Evolutionary conservation across 164 flowering plant species (phyloP).

Genomic region (Brasenia schreberi): DNA sequence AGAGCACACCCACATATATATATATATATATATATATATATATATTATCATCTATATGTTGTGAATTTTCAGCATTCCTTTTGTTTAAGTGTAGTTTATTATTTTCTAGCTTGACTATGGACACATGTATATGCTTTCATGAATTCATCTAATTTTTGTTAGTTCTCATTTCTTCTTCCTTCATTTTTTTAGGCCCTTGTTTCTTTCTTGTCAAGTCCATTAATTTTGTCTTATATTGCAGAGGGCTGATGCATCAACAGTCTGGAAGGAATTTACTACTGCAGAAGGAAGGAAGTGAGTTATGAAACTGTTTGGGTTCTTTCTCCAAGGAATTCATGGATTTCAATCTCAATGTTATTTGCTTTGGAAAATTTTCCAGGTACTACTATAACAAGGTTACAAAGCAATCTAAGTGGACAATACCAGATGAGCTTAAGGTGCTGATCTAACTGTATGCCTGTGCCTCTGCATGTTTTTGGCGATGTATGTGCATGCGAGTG

Average conservation of each 20-base stretch:
- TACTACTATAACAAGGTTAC: conserved; percentile 86
- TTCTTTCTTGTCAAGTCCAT: not conserved
- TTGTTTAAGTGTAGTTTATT: no score
- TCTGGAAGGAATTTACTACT: conserved; percentile 90
- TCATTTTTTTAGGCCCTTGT: no score
- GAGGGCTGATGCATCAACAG: conserved; percentile 98
- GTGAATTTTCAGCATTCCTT: no score
- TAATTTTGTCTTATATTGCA: conserved; percentile 18
- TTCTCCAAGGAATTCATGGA: not conserved
- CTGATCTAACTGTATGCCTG: not conserved
- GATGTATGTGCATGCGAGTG: no score
- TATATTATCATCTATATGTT: no score
- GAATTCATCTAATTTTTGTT: no score
- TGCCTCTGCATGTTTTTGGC: not conserved
- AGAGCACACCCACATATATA: no score
- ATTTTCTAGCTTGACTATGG: no score
- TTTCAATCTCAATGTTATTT: not conserved
- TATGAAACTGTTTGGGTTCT: not conserved
- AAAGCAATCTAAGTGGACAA: conserved; percentile 80
- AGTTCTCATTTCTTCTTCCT: no score
- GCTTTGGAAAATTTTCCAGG: conserved; percentile 25
- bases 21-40: no score
- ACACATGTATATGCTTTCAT: no score
- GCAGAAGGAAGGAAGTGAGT: conserved; percentile 79
- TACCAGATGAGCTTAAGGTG: conserved; percentile 93